These are phyloP conservation scores for Fusarium falciforme DNA, from an alignment of 2,329 filamentous ascomycete genomes.

Conservation along the genomic window DNA sequence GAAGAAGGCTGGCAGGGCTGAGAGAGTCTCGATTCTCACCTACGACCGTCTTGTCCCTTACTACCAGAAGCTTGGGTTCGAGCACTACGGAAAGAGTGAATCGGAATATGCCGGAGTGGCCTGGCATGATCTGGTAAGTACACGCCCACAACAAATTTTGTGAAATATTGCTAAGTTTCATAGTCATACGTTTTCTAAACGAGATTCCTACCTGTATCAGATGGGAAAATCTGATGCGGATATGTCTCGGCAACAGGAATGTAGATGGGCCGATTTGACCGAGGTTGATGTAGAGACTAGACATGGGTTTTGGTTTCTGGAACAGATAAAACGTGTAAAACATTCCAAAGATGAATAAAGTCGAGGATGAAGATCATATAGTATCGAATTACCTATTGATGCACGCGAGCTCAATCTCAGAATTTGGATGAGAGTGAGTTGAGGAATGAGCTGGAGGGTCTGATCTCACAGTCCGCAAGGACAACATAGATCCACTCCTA, in stretches of 20 bases:
- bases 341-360: background rate
- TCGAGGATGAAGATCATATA: background rate
- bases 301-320: background rate
- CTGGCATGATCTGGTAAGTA: conserved; percentile 47
- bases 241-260: background rate
- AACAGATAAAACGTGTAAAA: background rate
- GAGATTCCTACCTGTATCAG: background rate
- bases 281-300: background rate
- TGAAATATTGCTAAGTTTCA: background rate
- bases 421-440: background rate
- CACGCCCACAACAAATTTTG: background rate
- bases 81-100: conserved; percentile 46
- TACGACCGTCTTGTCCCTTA: conserved; percentile 46
- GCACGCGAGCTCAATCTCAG: background rate
- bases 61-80: conserved; percentile 47
- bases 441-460: background rate
- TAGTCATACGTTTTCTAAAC: background rate
- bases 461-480: background rate
- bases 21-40: conserved; percentile 46
- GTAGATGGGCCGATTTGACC: background rate
- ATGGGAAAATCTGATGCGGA: background rate
- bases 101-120: conserved; percentile 45
- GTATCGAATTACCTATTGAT: background rate
- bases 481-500: background rate
- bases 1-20: conserved; percentile 21